Evolutionary conservation across 768 basidiomycete genomes (phyloP).

Genomic region (Phlebiopsis gigantea): DNA sequence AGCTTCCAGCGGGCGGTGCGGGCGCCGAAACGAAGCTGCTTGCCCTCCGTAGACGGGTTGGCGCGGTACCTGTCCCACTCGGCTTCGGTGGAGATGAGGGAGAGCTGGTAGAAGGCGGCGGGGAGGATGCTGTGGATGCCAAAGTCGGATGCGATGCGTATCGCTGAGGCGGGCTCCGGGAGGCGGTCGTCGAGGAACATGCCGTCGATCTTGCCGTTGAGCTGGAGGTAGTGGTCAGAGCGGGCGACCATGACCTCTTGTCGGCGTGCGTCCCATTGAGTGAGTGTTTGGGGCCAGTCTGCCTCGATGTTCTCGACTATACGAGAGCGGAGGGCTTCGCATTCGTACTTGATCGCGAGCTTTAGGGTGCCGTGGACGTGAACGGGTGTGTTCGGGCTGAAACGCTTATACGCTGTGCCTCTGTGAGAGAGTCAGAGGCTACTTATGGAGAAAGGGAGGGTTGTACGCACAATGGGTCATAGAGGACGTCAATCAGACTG

Average conservation of each 20-base stretch:
- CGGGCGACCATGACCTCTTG: slow-evolving; percentile 23
- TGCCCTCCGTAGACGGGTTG: slow-evolving; percentile 17
- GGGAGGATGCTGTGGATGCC: slow-evolving; percentile 25
- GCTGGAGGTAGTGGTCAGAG: slow-evolving; percentile 24
- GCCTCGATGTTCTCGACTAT: slow-evolving; percentile 28
- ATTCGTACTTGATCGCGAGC: slow-evolving; percentile 32
- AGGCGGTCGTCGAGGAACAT: slow-evolving; percentile 28
- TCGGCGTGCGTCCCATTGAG: slow-evolving; percentile 26
- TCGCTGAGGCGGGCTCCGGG: slow-evolving; percentile 25
- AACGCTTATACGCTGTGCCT: slow-evolving; percentile 25
- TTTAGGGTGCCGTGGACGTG: slow-evolving; percentile 27
- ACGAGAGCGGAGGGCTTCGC: slow-evolving; percentile 27
- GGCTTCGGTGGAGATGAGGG: slow-evolving; percentile 18
- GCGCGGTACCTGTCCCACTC: slow-evolving; percentile 26
- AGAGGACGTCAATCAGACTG: slow-evolving; percentile 23
- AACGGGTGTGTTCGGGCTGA: slow-evolving; percentile 28
- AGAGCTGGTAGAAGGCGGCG: slow-evolving; percentile 26
- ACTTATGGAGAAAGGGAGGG: neutral
- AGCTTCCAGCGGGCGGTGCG: slow-evolving; percentile 26
- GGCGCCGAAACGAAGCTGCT: slow-evolving; percentile 26
- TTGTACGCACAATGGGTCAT: slow-evolving; percentile 24
- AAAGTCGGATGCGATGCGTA: slow-evolving; percentile 25
- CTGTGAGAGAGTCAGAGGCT: slow-evolving; percentile 5
- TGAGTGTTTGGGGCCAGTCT: slow-evolving; percentile 32
- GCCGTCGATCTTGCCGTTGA: slow-evolving; percentile 23